Conservation (phyloP, 805 yeast species). For the Sugiyamaella valdiviana region DNA sequence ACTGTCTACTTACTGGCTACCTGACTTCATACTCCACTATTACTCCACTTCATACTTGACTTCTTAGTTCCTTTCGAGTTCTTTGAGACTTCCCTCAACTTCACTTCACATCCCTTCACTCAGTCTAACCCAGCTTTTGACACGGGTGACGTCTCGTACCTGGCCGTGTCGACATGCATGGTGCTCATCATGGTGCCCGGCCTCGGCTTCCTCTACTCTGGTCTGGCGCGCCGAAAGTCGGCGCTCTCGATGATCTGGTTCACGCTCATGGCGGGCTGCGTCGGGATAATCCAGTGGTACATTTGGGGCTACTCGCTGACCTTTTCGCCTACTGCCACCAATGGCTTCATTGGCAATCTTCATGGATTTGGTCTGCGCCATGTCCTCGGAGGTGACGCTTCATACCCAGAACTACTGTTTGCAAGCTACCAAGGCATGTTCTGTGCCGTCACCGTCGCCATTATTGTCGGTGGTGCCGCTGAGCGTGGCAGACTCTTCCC, state of each 20-base stretch:
- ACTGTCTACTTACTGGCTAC: too few relatives aligned
- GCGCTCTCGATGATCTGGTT: conserved; percentile 83
- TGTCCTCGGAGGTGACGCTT: conserved; percentile 45
- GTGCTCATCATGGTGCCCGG: conserved; percentile 95
- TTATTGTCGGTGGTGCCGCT: conserved; percentile 86
- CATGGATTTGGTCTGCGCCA: conserved; percentile 75
- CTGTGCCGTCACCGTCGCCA: conserved; percentile 84
- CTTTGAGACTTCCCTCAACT: background rate
- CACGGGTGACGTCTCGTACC: conserved; percentile 35
- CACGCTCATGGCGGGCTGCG: conserved; percentile 62
- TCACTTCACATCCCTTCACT: background rate
- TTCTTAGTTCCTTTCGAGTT: too few relatives aligned
- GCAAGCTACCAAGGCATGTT: conserved; percentile 89
- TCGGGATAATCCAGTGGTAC: conserved; percentile 87
- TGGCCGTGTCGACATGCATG: conserved; percentile 37
- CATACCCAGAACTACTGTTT: conserved; percentile 77
- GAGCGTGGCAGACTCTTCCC: conserved; percentile 91
- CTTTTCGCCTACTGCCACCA: conserved; percentile 69
- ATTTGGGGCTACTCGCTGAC: conserved; percentile 98
- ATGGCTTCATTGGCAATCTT: conserved; percentile 83
- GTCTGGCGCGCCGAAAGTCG: conserved; percentile 83
- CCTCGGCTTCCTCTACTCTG: conserved; percentile 85
- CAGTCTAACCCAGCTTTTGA: conserved; percentile 23
- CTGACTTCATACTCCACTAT: too few relatives aligned
- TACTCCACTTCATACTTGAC: too few relatives aligned